Evolutionary conservation across 345 rosid species (phyloP), one percentile per base, ranked within the genome.

Genomic region (Ailanthus altissimus): DNA sequence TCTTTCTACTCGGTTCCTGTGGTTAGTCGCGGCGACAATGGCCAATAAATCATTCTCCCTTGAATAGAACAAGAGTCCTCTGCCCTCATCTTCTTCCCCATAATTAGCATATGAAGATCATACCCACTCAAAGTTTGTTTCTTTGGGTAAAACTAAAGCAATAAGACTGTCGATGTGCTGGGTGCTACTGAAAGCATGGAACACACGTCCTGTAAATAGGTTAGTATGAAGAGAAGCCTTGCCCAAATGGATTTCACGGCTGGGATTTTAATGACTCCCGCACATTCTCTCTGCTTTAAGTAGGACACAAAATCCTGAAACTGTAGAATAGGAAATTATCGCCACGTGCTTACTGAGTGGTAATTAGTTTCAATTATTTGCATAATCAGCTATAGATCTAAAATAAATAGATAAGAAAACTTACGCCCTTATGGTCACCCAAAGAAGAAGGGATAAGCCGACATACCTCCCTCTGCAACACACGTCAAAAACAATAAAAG

Each of bases 191-290:
- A 89, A 67, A 96, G 95, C 90, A 93, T 73, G 21, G 98, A 84
- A 81, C 98, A 93, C 25, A 86, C 70, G 20, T 93, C 97, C 61
- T 85, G 85, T 7, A 97, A 88, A 86, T 87, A 83, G 0, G 99
- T 93, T 76, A 96, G 94, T 79, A 93, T 89, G 77, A 93, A 96
- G 76, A 93, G 93, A 85, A 92, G 97, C 91, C 99, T 90, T 51
- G 97, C 83, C 99, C 99, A 93, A 72, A 92, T 81, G 63, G 93
- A 85, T 76, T 81, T 90, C 64, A 80, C 67, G n/a, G 89, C 90
- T 32, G 98, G 98, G 77, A 96, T 86, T 84, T 91, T 96, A 76
- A 96, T 96, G 43, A 96, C 99, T 79, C 99, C 99, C 0, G 99
- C 98, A 76, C 99, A 96, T 23, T 91, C 94, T 80, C 97, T 88